Conservation (phyloP, 2,329 filamentous ascomycete genomes). For the Thyridium curvatum region DNA sequence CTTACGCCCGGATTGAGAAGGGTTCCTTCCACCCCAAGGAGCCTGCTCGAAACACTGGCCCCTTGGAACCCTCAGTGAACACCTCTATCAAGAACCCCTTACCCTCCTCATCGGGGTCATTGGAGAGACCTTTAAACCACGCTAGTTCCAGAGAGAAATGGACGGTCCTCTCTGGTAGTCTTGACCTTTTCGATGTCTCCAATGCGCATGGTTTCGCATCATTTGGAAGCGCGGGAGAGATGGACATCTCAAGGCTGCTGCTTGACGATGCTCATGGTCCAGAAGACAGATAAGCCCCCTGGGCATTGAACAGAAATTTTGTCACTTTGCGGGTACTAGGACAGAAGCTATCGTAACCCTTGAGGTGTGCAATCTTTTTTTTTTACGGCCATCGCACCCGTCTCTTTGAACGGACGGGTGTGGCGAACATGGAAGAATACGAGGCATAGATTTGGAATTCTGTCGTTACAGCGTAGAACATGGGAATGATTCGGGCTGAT, state of each 20-base stretch:
- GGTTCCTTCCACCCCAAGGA: slow-evolving; percentile 41
- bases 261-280: slow-evolving; percentile 41
- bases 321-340: no score
- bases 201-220: slow-evolving; percentile 32
- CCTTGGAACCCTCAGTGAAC: slow-evolving; percentile 45
- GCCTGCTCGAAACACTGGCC: slow-evolving; percentile 29
- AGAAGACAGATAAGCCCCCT: no score
- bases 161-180: slow-evolving; percentile 19
- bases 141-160: slow-evolving; percentile 39
- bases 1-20: slow-evolving; percentile 52
- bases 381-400: no score
- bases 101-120: slow-evolving; percentile 25
- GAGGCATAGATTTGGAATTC: slow-evolving; percentile 4
- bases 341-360: no score
- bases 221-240: slow-evolving; percentile 42
- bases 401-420: neutral
- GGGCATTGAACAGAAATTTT: no score
- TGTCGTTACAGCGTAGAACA: slow-evolving; percentile 9
- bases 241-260: slow-evolving; percentile 55
- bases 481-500: neutral
- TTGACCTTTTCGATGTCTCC: slow-evolving; percentile 34
- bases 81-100: slow-evolving; percentile 42
- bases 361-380: no score
- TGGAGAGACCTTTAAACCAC: slow-evolving; percentile 33
- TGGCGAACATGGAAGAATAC: neutral